Evolutionary conservation across 768 basidiomycete genomes (phyloP), one percentile per base, ranked within the genome.

Genomic region (Suillus cothurnatus): DNA sequence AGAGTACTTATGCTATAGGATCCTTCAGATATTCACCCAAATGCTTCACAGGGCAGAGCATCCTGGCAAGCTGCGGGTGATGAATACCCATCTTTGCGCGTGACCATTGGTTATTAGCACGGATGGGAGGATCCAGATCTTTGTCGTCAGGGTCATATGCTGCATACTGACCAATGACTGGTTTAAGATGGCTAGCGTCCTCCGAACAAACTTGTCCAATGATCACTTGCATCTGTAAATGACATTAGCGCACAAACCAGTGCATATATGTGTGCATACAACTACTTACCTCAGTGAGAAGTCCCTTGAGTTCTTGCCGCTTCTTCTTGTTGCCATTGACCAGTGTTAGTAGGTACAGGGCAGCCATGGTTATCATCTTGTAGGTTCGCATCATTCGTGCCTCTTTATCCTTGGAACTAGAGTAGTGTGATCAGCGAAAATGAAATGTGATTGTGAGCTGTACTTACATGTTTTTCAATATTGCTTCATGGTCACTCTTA

Each of bases 11-110:
- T 11, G 1, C 59, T 14, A 12, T 17, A 28, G 59, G 59, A 43
- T 61, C 59, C 6, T 61, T 23, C 3, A 49, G 31, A 43, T 60
- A 60, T n/a, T 26, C 41, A 26, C 28, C 6, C 6, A 64, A 15
- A 39, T 64, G 43, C 39, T 64, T 64, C 15, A 64, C 57, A 41
- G 53, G 53, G 23, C 53, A 59, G 19, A 64, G 38, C 23, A 64
- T 36, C n/a, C n/a, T 12, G 21, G 39, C 17, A 4, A 64, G 63
- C 28, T 64, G 56, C 3, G 57, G 57, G 56, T 64, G 63, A 43
- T 64, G 59, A 31, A 60, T 31, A 28, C 63, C 57, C 56, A 60
- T 64, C n/a, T 32, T 61, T 11, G 32, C 8, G 21, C 8, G 19
- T 61, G 59, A 61, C 17, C n/a, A 11, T 2, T 58, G 17, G 3